These are phyloP conservation scores for Nicotiana obtusifolia DNA, from an alignment of 257 asterid genomes.

Conservation along the genomic window DNA sequence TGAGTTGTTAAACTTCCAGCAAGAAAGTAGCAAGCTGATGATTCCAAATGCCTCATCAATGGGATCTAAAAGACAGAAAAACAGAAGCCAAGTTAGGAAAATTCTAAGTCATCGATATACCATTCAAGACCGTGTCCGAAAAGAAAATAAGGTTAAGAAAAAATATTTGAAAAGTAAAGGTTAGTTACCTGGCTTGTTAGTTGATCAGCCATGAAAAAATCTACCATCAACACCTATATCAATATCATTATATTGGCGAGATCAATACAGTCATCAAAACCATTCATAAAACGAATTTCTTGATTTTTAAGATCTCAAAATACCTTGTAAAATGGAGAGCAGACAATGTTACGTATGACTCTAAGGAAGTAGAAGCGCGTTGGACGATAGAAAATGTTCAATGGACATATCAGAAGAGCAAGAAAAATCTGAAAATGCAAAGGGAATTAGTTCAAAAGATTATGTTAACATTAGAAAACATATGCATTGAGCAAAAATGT, in stretches of 20 bases:
- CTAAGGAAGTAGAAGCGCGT: slow-evolving; percentile 69
- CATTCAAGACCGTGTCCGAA: neutral
- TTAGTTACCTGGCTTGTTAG: slow-evolving; percentile 85
- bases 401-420: slow-evolving; percentile 59
- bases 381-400: slow-evolving; percentile 71
- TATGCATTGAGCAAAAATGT: neutral
- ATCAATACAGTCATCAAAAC: neutral
- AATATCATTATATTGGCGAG: neutral
- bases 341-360: slow-evolving; percentile 70
- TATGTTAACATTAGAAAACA: neutral
- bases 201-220: slow-evolving; percentile 98
- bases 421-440: slow-evolving; percentile 36
- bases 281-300: neutral
- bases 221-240: slow-evolving; percentile 75
- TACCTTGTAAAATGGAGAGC: slow-evolving; percentile 95
- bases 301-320: neutral
- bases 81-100: neutral
- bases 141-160: neutral
- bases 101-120: neutral
- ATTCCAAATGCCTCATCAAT: slow-evolving; percentile 82
- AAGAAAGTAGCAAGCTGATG: slow-evolving; percentile 76
- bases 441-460: neutral
- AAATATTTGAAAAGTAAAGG: neutral
- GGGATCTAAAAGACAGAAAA: slow-evolving; percentile 46
- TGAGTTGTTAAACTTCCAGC: slow-evolving; percentile 73